phyloP scores from a whole-genome alignment of 2,329 filamentous ascomycete genomes.

The Calonectria honghensis region DNA sequence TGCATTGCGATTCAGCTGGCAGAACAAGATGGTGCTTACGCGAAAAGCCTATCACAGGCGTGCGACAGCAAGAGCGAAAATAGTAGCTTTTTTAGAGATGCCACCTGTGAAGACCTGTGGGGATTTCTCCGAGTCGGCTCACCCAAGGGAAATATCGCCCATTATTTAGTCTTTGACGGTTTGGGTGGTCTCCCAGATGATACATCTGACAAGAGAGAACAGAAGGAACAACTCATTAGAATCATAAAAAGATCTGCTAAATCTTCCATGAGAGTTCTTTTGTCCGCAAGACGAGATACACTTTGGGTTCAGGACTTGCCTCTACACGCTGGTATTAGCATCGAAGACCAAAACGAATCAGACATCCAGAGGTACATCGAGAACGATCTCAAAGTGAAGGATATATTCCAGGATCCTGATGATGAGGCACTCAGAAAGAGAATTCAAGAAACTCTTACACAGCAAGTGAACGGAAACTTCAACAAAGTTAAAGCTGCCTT shows the following conservation, averaged over 20 bases:
- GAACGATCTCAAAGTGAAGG: slow-evolving; percentile 15
- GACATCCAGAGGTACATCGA: slow-evolving; percentile 1
- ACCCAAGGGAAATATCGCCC: slow-evolving; percentile 7
- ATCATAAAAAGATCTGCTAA: slow-evolving; percentile 1
- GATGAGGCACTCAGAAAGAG: neutral
- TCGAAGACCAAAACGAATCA: neutral
- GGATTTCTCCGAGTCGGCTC: slow-evolving; percentile 7
- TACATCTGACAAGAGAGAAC: neutral
- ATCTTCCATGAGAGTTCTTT: neutral
- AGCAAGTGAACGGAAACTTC: slow-evolving; percentile 13
- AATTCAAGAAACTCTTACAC: slow-evolving; percentile 8
- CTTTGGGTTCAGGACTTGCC: slow-evolving; percentile 1
- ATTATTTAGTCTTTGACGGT: neutral
- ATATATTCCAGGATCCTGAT: neutral
- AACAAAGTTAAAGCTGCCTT: slow-evolving; percentile 14
- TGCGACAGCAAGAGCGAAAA: slow-evolving; percentile 10
- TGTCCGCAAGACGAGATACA: neutral
- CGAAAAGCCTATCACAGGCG: slow-evolving; percentile 4
- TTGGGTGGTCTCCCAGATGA: neutral
- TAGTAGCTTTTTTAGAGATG: slow-evolving; percentile 14
- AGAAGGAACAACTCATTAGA: neutral
- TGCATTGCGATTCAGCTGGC: slow-evolving; percentile 15
- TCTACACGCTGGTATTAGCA: neutral
- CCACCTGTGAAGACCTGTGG: slow-evolving; percentile 4
- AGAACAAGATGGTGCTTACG: slow-evolving; percentile 3